Evolutionary conservation across 108 stramenopile species (phyloP).

Genomic region (Schizochytrium sp.): DNA sequence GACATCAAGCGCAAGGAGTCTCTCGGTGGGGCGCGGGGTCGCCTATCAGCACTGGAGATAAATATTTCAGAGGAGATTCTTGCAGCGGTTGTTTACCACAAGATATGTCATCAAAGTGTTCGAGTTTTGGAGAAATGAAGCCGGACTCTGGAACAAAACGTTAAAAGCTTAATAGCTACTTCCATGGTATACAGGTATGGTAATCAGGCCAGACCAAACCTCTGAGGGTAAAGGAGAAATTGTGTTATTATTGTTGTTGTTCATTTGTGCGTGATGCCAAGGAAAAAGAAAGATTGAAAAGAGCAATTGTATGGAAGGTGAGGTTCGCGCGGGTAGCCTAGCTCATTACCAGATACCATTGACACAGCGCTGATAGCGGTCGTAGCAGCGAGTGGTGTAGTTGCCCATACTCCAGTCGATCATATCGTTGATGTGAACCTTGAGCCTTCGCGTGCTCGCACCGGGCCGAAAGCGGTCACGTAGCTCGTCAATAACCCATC

Average conservation of each 20-base stretch:
- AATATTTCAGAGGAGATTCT: background rate
- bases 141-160: background rate
- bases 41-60: background rate
- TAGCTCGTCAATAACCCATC: slow-evolving; percentile 62
- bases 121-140: background rate
- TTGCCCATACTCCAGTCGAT: slow-evolving; percentile 79
- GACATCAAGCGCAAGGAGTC: too few species aligned
- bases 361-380: slow-evolving; percentile 83
- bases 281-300: background rate
- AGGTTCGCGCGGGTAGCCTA: too few species aligned
- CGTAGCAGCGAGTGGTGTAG: slow-evolving; percentile 91
- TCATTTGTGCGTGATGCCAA: background rate
- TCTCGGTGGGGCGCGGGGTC: background rate
- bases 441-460: slow-evolving; percentile 61
- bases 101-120: too few species aligned
- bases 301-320: too few species aligned
- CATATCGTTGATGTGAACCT: slow-evolving; percentile 73
- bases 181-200: background rate
- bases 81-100: too few species aligned
- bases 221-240: too few species aligned
- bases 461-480: slow-evolving; percentile 72
- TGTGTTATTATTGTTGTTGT: background rate
- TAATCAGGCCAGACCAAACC: too few species aligned
- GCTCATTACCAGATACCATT: slow-evolving; percentile 58
- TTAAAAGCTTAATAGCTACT: background rate